phyloP scores from a whole-genome alignment of 805 yeast species.

The Yamadazyma sp. region DNA sequence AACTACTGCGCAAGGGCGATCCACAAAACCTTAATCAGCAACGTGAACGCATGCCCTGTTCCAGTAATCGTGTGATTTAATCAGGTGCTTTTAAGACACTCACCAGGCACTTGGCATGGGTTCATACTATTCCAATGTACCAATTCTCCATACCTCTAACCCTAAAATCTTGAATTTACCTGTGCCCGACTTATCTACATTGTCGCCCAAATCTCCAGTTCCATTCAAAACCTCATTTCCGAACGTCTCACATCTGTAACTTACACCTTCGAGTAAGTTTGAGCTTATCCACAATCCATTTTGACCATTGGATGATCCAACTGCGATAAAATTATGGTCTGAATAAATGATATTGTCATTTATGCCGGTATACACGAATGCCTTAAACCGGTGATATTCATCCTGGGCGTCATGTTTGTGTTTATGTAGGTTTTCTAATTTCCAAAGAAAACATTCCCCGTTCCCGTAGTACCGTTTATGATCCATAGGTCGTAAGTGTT shows the following conservation, averaged over 20 bases:
- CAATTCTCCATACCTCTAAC: conserved; percentile 83
- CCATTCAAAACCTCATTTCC: conserved; percentile 74
- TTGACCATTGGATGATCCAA: conserved; percentile 92
- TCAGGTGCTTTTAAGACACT: too few relatives aligned
- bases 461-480: conserved; percentile 81
- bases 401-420: not conserved
- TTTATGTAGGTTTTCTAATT: conserved; percentile 41
- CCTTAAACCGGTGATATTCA: conserved; percentile 51
- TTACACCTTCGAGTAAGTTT: conserved; percentile 71
- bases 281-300: conserved; percentile 89
- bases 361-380: conserved; percentile 83
- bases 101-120: too few relatives aligned
- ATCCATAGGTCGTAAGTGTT: conserved; percentile 68
- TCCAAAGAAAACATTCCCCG: conserved; percentile 95
- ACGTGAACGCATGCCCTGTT: too few relatives aligned
- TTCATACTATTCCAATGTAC: conserved; percentile 30
- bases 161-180: conserved; percentile 74
- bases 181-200: conserved; percentile 3
- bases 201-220: conserved; percentile 16
- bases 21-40: too few relatives aligned
- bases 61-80: too few relatives aligned
- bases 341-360: conserved; percentile 87
- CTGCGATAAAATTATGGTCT: conserved; percentile 69
- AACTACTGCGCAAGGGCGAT: too few relatives aligned
- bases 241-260: conserved; percentile 77